Evolutionary conservation across 768 basidiomycete genomes (phyloP), one percentile per base, ranked within the genome.

Genomic region (Saitozyma sp.): DNA sequence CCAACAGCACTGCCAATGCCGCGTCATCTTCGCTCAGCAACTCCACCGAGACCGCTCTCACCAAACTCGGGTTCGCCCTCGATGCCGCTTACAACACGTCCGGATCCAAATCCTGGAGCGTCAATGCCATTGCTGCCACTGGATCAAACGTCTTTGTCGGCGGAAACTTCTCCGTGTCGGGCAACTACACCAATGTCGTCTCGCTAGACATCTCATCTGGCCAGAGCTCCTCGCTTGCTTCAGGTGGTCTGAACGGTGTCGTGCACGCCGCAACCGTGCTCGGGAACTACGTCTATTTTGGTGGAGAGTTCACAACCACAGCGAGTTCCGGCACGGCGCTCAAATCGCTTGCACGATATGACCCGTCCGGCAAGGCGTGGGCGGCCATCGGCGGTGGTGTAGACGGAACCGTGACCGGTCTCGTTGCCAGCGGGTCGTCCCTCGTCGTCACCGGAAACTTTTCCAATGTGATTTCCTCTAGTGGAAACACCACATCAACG

Each of bases 221-320:
- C 16, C 43, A 62, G 4, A 80, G 91, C 38, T 71, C 81, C 9
- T 70, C 83, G 0, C 74, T 93, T 16, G 73, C 87, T 0, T 81
- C 84, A 11, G 84, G 84, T 37, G 96, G 96, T 9, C 83, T 98
- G 58, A 87, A 94, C 73, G 94, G 90, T 3, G 79, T 84, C 9
- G 91, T 98, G 9, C 82, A 84, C 9, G 84, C 90, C 0, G 76
- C 94, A 46, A 81, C 84, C n/a, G 72, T 61, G 11, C 70, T 89
- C 40, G 80, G 83, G 10, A 83, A 70, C 10, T 66, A 67, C 17
- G 79, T 98, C 10, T 96, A 84, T 75, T 86, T 94, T 46, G 95
- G 92, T n/a, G 96, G 96, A 0, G 82, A 86, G 0, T 99, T 99
- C 82, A 84, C 83, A 0, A 87, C 89, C 64, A 89, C 91, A 0